Percentiles rank a stretch among this genome's conserved stretches.
These are phyloP conservation scores for Wilcoxina mikolae DNA, from an alignment of 495 filamentous ascomycete species.

Conservation along the genomic window DNA sequence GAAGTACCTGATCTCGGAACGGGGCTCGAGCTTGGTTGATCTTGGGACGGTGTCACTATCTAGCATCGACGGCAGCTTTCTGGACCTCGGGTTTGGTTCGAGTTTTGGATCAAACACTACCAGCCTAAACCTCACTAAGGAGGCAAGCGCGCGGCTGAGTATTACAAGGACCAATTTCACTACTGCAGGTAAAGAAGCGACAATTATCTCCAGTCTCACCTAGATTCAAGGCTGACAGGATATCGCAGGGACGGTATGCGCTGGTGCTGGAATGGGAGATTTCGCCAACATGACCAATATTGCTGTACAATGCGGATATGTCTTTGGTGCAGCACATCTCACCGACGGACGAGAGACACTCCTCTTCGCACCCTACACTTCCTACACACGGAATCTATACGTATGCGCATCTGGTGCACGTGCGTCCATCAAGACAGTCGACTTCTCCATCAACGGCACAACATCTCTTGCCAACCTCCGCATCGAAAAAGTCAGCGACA, in stretches of 20 bases:
- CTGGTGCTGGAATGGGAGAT: slow-evolving; percentile 20
- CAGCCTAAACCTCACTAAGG: neutral
- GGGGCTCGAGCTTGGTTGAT: neutral
- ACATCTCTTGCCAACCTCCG: slow-evolving; percentile 19
- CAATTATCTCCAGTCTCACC: neutral
- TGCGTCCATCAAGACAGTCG: slow-evolving; percentile 34
- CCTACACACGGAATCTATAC: slow-evolving; percentile 23
- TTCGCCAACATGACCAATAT: slow-evolving; percentile 34
- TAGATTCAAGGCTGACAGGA: neutral
- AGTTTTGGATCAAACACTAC: neutral
- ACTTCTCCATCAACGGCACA: slow-evolving; percentile 30
- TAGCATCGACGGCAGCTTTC: neutral
- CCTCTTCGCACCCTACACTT: slow-evolving; percentile 13
- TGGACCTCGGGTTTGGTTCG: neutral
- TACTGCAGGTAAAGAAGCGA: neutral
- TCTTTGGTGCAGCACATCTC: slow-evolving; percentile 30
- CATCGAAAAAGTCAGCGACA: slow-evolving; percentile 20
- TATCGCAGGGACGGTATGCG: slow-evolving; percentile 23
- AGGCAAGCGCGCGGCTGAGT: neutral
- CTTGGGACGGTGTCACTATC: neutral
- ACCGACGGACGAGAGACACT: slow-evolving; percentile 11
- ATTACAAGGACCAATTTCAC: neutral
- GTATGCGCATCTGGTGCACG: slow-evolving; percentile 32
- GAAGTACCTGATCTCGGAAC: neutral
- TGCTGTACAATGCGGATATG: slow-evolving; percentile 30